Percentiles rank a stretch among this genome's conserved stretches.
Evolutionary conservation across 768 basidiomycete species (phyloP).

Genomic region (Pleurotus salmoneostramineus): DNA sequence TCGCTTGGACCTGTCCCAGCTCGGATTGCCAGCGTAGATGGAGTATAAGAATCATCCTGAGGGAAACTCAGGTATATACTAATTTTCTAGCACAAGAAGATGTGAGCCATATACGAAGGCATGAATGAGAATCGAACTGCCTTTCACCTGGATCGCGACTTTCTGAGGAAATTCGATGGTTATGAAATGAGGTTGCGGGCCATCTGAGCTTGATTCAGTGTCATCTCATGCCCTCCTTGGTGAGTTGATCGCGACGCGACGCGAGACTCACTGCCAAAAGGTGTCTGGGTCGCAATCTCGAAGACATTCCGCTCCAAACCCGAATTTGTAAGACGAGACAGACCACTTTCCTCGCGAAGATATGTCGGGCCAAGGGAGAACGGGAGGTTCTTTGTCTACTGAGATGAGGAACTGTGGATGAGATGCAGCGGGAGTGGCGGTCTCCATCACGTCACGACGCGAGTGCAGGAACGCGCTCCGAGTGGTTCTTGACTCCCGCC

Average conservation of each 20-base stretch:
- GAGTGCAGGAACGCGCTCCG: not conserved
- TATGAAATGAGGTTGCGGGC: conserved; percentile 95
- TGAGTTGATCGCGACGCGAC: not conserved
- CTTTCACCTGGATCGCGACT: conserved; percentile 76
- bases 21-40: conserved; percentile 83
- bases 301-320: conserved; percentile 91
- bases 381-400: conserved; percentile 33
- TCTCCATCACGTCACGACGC: not conserved
- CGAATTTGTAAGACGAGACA: conserved; percentile 95
- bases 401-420: conserved; percentile 4
- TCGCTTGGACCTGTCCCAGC: conserved; percentile 92
- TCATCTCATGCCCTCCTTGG: conserved; percentile 8
- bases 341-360: conserved; percentile 91
- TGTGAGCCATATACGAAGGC: not conserved
- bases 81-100: conserved; percentile 77
- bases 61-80: conserved; percentile 78
- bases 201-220: conserved; percentile 79
- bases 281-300: conserved; percentile 86
- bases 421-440: not conserved
- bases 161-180: conserved; percentile 91
- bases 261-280: conserved; percentile 88
- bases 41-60: conserved; percentile 96
- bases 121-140: not conserved
- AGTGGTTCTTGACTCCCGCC: not conserved
- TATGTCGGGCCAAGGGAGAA: conserved; percentile 76